Evolutionary conservation across 2,329 filamentous ascomycete species (phyloP).

Genomic region (Onygena corvina): DNA sequence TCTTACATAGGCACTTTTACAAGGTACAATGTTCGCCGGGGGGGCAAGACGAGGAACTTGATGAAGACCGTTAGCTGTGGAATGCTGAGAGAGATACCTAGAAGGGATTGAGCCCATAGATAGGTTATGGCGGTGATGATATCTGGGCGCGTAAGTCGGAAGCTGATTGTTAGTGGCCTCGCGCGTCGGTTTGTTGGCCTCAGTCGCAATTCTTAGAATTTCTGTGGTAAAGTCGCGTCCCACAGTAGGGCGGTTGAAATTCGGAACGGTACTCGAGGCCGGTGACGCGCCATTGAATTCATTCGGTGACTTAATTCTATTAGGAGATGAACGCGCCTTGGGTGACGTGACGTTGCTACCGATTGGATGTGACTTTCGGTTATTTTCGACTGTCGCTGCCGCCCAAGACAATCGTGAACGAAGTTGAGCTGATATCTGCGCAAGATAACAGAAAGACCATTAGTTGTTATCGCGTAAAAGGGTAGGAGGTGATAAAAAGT

Average conservation of each 20-base stretch:
- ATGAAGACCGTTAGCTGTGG: slow-evolving; percentile 10
- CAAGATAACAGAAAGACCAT: slow-evolving; percentile 9
- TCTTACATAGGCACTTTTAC: slow-evolving; percentile 22
- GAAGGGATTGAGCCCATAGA: neutral
- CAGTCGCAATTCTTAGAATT: slow-evolving; percentile 1
- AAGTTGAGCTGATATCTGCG: slow-evolving; percentile 63
- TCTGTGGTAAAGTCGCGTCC: neutral
- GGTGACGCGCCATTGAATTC: neutral
- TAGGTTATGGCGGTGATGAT: neutral
- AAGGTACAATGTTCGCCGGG: slow-evolving; percentile 33
- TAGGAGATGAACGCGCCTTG: neutral
- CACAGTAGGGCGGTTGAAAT: neutral
- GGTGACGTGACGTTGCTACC: neutral
- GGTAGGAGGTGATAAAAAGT: neutral
- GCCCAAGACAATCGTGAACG: slow-evolving; percentile 80
- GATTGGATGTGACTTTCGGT: slow-evolving; percentile 54
- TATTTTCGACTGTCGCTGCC: slow-evolving; percentile 84
- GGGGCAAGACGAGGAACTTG: slow-evolving; percentile 31
- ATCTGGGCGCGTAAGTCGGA: neutral
- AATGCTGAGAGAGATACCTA: neutral
- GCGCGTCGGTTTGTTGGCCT: neutral
- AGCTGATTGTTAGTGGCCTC: neutral
- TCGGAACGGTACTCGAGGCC: neutral
- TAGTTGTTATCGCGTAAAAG: slow-evolving; percentile 13
- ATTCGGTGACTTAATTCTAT: neutral